These are phyloP conservation scores for Spiraea crenata DNA, from an alignment of 331 rosid genomes.

Conservation along the genomic window DNA sequence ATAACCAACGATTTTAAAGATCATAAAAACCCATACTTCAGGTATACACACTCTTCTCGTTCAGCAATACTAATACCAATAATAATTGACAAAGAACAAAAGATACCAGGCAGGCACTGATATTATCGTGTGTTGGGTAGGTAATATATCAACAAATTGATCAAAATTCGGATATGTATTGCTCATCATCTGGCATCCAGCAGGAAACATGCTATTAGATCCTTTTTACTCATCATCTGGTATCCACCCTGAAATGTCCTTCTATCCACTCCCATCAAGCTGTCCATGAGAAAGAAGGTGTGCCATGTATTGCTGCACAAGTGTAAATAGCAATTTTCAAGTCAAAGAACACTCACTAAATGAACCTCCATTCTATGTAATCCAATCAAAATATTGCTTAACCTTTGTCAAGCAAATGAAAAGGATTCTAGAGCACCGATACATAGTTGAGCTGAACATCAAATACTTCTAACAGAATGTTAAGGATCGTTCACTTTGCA, in stretches of 20 bases:
- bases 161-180: background rate
- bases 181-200: background rate
- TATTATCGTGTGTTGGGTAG: background rate
- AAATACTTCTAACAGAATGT: background rate
- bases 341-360: background rate
- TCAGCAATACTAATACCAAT: background rate
- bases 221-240: background rate
- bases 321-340: conserved; percentile 9
- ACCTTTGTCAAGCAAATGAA: background rate
- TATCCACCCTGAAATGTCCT: background rate
- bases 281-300: conserved; percentile 88
- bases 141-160: background rate
- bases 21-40: too few relatives aligned
- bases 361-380: background rate
- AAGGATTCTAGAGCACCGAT: background rate
- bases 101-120: background rate
- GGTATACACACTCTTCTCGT: background rate
- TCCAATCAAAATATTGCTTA: background rate
- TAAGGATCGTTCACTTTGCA: background rate
- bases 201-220: background rate
- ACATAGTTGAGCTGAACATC: background rate
- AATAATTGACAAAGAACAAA: background rate
- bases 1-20: background rate
- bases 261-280: conserved; percentile 77
- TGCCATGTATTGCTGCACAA: conserved; percentile 85